A percentile compares a stretch with the other conserved stretches of the same genome.
phyloP scores from a whole-genome alignment of 345 rosid species.

The Aurinia saxatilis region DNA sequence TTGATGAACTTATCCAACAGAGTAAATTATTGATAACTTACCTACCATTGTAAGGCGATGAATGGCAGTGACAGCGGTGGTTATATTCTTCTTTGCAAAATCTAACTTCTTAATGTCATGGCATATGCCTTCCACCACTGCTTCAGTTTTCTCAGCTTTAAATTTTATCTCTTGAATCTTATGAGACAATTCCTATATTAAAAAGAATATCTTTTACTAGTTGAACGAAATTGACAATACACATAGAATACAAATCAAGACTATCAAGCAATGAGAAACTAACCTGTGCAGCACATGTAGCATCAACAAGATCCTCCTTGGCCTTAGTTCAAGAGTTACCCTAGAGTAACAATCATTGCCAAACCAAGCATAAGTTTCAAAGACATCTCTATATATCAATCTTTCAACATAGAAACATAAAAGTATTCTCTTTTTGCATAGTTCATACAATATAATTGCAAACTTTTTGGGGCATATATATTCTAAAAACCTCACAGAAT shows the following conservation, averaged over 20 bases:
- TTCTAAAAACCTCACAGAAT: too few species aligned
- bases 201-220: neutral
- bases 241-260: too few species aligned
- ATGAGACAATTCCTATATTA: constrained; percentile 72
- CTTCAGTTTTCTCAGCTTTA: constrained; percentile 98
- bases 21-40: constrained; percentile 30
- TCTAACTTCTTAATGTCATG: constrained; percentile 98
- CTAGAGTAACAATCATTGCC: constrained; percentile 33
- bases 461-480: too few species aligned
- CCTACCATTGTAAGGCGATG: constrained; percentile 99
- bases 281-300: constrained; percentile 93
- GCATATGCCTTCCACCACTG: constrained; percentile 97
- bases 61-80: constrained; percentile 95
- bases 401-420: neutral
- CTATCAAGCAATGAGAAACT: constrained; percentile 11
- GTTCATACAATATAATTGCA: neutral
- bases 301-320: constrained; percentile 98
- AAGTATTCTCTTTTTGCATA: too few species aligned
- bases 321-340: constrained; percentile 97
- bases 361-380: neutral
- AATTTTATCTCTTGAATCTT: constrained; percentile 94
- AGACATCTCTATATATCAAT: neutral
- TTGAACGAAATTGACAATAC: neutral
- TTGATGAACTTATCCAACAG: neutral
- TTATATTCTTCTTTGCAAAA: constrained; percentile 98